Percentiles rank a stretch among this genome's conserved stretches.
Evolutionary conservation across 1,139 yeast species (phyloP).

Genomic region (Magnusiomyces suaveolens): DNA sequence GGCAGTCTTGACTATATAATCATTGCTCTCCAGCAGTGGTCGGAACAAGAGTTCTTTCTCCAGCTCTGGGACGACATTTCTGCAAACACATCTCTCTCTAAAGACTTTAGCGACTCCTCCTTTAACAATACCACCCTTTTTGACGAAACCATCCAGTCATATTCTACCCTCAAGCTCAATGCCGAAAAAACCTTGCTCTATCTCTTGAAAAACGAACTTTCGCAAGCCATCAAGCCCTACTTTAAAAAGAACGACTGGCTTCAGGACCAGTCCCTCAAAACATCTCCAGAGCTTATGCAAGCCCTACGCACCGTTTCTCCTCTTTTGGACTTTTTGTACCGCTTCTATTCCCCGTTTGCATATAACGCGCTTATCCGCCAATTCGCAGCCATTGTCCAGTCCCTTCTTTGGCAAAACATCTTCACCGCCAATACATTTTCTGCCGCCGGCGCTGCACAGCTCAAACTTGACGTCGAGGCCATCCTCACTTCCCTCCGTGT

Average conservation of each 20-base stretch:
- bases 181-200: slow-evolving; percentile 37
- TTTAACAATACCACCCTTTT: slow-evolving; percentile 41
- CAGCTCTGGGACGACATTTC: slow-evolving; percentile 45
- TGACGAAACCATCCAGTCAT: slow-evolving; percentile 44
- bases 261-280: not conserved
- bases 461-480: slow-evolving; percentile 41
- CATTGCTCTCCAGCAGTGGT: slow-evolving; percentile 51
- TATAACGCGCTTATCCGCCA: slow-evolving; percentile 23
- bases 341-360: slow-evolving; percentile 29
- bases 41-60: slow-evolving; percentile 52
- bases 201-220: slow-evolving; percentile 45
- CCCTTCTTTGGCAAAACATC: slow-evolving; percentile 47
- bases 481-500: not conserved
- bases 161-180: slow-evolving; percentile 35
- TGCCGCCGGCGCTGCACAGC: slow-evolving; percentile 45
- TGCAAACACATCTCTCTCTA: too few species aligned
- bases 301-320: slow-evolving; percentile 34
- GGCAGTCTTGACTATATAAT: slow-evolving; percentile 51
- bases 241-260: slow-evolving; percentile 24
- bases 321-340: slow-evolving; percentile 34
- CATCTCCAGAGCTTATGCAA: slow-evolving; percentile 28
- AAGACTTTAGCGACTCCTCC: not conserved
- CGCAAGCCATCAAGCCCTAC: slow-evolving; percentile 43
- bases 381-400: slow-evolving; percentile 37
- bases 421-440: slow-evolving; percentile 58